Evolutionary conservation across 805 yeast species (phyloP).

Genomic region (Cyberlindnera mycetangii): DNA sequence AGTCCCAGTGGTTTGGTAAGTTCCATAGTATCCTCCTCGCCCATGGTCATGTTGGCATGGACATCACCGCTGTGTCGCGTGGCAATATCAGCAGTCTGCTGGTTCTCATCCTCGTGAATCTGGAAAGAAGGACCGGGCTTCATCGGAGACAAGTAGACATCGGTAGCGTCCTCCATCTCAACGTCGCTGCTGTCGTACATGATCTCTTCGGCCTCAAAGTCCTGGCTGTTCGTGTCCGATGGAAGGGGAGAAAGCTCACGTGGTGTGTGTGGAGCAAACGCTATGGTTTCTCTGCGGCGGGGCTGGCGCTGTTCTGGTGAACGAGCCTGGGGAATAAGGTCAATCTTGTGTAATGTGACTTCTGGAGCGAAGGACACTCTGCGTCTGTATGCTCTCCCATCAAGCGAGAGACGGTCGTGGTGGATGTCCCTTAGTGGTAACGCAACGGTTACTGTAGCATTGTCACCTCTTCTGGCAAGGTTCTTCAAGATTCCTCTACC

Average conservation of each 20-base stretch:
- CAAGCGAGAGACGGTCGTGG: slow-evolving; percentile 8
- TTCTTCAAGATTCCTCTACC: slow-evolving; percentile 26
- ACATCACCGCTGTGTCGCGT: slow-evolving; percentile 9
- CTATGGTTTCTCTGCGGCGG: slow-evolving; percentile 29
- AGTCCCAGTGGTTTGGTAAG: slow-evolving; percentile 26
- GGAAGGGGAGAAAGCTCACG: slow-evolving; percentile 9
- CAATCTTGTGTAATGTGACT: slow-evolving; percentile 30
- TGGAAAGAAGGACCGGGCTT: slow-evolving; percentile 13
- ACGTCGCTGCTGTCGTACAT: slow-evolving; percentile 28
- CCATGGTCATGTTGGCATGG: background rate
- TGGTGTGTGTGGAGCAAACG: slow-evolving; percentile 20
- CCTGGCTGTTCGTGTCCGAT: slow-evolving; percentile 5
- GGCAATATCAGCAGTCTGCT: slow-evolving; percentile 19
- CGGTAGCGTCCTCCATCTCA: slow-evolving; percentile 27
- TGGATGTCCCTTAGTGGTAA: slow-evolving; percentile 21
- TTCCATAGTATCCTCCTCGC: slow-evolving; percentile 26
- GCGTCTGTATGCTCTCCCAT: slow-evolving; percentile 21
- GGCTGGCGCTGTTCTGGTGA: slow-evolving; percentile 21
- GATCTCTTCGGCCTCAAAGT: slow-evolving; percentile 20
- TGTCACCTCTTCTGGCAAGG: slow-evolving; percentile 12
- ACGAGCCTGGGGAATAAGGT: slow-evolving; percentile 16
- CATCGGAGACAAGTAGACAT: slow-evolving; percentile 24
- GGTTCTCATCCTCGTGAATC: slow-evolving; percentile 24
- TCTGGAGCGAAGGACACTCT: slow-evolving; percentile 32
- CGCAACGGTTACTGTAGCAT: slow-evolving; percentile 14